phyloP scores from a whole-genome alignment of 768 basidiomycete genomes.

The Boletus edulis region DNA sequence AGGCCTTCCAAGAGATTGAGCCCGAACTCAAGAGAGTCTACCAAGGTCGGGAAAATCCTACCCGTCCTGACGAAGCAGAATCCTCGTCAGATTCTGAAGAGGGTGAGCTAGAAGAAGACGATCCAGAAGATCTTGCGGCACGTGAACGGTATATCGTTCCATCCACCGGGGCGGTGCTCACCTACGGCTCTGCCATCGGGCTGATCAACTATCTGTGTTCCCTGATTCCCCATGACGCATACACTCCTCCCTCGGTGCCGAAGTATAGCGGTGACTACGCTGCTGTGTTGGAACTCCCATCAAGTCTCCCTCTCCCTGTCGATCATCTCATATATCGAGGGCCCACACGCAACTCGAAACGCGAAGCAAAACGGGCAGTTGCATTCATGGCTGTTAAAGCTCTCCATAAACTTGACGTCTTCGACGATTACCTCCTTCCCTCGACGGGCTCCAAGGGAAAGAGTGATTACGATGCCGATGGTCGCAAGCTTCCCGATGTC shows the following conservation, averaged over 20 bases:
- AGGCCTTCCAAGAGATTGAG: constrained; percentile 56
- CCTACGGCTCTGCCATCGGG: constrained; percentile 71
- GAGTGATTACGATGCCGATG: constrained; percentile 54
- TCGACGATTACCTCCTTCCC: constrained; percentile 82
- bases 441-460: constrained; percentile 49
- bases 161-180: constrained; percentile 73
- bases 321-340: constrained; percentile 57
- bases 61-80: constrained; percentile 27
- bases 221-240: constrained; percentile 69
- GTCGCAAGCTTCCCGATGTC: constrained; percentile 40
- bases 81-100: constrained; percentile 27
- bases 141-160: constrained; percentile 75
- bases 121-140: constrained; percentile 55
- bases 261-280: constrained; percentile 61
- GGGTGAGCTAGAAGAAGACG: constrained; percentile 42
- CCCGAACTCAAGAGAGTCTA: constrained; percentile 63
- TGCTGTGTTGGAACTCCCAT: constrained; percentile 61
- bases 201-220: constrained; percentile 76
- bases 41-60: constrained; percentile 44
- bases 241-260: constrained; percentile 59
- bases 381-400: constrained; percentile 76
- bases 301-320: constrained; percentile 57
- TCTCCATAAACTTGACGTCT: constrained; percentile 67
- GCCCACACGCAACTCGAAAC: constrained; percentile 62
- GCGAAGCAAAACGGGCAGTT: constrained; percentile 79